Percentiles rank a stretch among this genome's conserved stretches.
Evolutionary conservation across 129 eudicot species (phyloP).

Genomic region (Cynara cardunculus): DNA sequence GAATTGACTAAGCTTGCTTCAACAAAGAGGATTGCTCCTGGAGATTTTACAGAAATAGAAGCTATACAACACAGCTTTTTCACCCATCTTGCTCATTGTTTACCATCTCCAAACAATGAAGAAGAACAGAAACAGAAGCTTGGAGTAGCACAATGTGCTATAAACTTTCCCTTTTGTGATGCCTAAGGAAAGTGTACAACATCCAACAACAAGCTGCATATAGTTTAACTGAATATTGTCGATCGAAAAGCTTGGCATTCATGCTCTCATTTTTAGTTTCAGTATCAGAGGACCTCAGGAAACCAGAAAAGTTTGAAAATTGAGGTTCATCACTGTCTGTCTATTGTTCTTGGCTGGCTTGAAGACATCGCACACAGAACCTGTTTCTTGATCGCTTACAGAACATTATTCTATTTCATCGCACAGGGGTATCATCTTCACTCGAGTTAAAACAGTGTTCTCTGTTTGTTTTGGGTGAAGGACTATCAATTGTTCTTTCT

Average conservation of each 20-base stretch:
- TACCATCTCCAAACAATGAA: conserved; percentile 77
- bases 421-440: no score
- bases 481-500: conserved; percentile 39
- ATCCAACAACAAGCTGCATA: conserved; percentile 85
- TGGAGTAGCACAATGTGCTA: conserved; percentile 61
- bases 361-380: no score
- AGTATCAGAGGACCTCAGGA: background rate
- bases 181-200: conserved; percentile 69
- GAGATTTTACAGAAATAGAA: conserved; percentile 92
- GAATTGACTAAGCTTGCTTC: conserved; percentile 97
- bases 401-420: no score
- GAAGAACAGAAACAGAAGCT: conserved; percentile 67
- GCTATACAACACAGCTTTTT: conserved; percentile 32
- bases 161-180: conserved; percentile 67
- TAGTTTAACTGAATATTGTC: conserved; percentile 45
- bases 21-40: conserved; percentile 91
- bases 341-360: no score
- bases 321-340: no score
- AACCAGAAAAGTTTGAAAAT: no score
- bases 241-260: conserved; percentile 34
- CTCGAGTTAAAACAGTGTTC: no score
- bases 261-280: conserved; percentile 14
- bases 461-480: no score
- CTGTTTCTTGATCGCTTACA: no score
- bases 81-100: conserved; percentile 27